Conservation (phyloP, 306 rosid species). For the Hippophae gyantsensis region DNA sequence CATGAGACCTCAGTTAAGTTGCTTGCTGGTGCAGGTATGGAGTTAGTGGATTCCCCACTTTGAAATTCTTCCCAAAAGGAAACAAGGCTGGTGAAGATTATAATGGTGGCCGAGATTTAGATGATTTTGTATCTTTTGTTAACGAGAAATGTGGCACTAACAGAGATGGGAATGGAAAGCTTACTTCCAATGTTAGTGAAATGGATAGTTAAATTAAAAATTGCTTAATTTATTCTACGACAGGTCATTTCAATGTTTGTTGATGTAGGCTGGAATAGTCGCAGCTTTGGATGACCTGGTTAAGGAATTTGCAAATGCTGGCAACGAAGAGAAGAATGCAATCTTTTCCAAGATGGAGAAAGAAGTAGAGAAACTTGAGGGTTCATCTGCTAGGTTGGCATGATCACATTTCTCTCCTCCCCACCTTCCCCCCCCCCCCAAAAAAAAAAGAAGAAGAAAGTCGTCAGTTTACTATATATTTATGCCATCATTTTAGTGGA, state of each 20-base stretch:
- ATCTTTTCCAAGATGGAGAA: slow-evolving; percentile 50
- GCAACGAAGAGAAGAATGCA: slow-evolving; percentile 46
- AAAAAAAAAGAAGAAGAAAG: too few species aligned
- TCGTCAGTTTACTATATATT: neutral
- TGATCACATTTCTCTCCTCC: slow-evolving; percentile 6
- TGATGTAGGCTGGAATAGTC: slow-evolving; percentile 65
- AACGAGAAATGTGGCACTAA: slow-evolving; percentile 67
- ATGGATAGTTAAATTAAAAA: slow-evolving; percentile 2
- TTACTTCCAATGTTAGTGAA: slow-evolving; percentile 49
- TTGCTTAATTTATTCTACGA: neutral
- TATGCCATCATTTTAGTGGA: slow-evolving; percentile 8
- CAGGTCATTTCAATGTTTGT: slow-evolving; percentile 9
- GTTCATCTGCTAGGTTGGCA: slow-evolving; percentile 60
- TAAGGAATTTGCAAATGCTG: slow-evolving; percentile 55
- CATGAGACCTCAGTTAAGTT: slow-evolving; percentile 11
- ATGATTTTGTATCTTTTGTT: slow-evolving; percentile 64
- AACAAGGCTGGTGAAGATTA: slow-evolving; percentile 81
- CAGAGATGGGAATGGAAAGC: slow-evolving; percentile 72
- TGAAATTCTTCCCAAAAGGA: slow-evolving; percentile 71
- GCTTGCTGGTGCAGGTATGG: slow-evolving; percentile 50
- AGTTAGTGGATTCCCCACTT: slow-evolving; percentile 62
- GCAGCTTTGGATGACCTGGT: slow-evolving; percentile 47
- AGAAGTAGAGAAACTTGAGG: slow-evolving; percentile 66
- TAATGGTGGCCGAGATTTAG: slow-evolving; percentile 61
- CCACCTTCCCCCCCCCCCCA: neutral